Evolutionary conservation across 345 rosid species (phyloP), one percentile per base, ranked within the genome.

Genomic region (Salix arbutifolia): DNA sequence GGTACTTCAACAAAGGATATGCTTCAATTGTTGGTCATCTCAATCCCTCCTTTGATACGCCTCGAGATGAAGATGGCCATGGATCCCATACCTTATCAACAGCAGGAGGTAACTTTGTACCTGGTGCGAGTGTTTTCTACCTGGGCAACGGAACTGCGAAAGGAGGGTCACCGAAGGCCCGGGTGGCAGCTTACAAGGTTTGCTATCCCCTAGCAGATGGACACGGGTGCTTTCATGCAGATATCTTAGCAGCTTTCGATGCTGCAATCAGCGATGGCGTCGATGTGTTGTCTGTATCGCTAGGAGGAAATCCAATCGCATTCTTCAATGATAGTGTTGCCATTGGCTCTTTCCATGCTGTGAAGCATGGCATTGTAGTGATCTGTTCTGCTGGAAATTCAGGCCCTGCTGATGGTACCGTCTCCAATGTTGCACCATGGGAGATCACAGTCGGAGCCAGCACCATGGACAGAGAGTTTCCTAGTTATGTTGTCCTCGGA

Each of bases 391-490:
- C 82, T 40, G 98, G 98, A 0, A 96, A 96, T 79, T 85, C 92
- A 6, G 99, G 98, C 31, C 98, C 99, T 12, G 74, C 25, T 9
- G 94, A 85, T 35, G 83, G 80, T 23, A 88, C 94, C 16, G 96
- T 88, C 28, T 13, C 90, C 12, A 96, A 92, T 78, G 69, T 88
- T 3, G 92, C 98, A 1, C 98, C 97, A 0, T 92, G 99, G 99
- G 86, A 78, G 87, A 90, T 96, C 67, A 96, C 97, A 0, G 98
- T 96, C 6, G 98, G 89, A 8, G 98, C 99, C 4, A 96, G 96
- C 75, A 90, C 98, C 18, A 91, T 79, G 85, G 99, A 93, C 18
- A 87, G 98, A 25, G 96, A 90, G 71, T 93, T 96, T 76, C 89
- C 96, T 37, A 91, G 89, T 69, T 77, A 82, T 74, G 89, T 91